Conservation (phyloP, 495 filamentous ascomycete genomes). For the Usnea hakonensis region DNA sequence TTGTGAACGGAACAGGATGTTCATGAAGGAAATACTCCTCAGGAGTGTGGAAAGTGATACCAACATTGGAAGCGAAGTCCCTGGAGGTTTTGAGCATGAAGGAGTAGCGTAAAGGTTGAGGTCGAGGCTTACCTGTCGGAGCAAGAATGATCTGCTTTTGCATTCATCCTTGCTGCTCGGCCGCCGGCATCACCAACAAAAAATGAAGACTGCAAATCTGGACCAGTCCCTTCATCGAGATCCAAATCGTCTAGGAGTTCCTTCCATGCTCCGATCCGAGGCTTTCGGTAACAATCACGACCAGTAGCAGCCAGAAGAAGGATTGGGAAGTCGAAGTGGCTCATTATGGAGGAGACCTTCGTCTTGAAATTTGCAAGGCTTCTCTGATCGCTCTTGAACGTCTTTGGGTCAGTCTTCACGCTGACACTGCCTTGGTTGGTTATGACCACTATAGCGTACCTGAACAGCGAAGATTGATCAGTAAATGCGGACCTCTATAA, state of each 20-base stretch:
- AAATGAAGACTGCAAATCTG: slow-evolving; percentile 61
- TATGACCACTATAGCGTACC: slow-evolving; percentile 70
- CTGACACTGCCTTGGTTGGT: slow-evolving; percentile 83
- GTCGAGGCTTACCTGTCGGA: slow-evolving; percentile 56
- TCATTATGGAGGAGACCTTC: slow-evolving; percentile 61
- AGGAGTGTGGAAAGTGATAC: slow-evolving; percentile 72
- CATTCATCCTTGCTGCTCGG: slow-evolving; percentile 29
- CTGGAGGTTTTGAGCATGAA: slow-evolving; percentile 24
- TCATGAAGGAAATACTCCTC: slow-evolving; percentile 83
- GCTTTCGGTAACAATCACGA: slow-evolving; percentile 77
- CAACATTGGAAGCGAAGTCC: slow-evolving; percentile 75
- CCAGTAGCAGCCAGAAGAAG: slow-evolving; percentile 78
- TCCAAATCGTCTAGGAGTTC: slow-evolving; percentile 70
- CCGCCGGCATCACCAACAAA: slow-evolving; percentile 91
- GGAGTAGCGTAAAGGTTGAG: not conserved
- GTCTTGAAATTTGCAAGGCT: slow-evolving; percentile 70
- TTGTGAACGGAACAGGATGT: slow-evolving; percentile 49
- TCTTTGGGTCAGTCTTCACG: slow-evolving; percentile 63
- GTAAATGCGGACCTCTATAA: not conserved
- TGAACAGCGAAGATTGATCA: slow-evolving; percentile 26
- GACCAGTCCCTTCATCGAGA: slow-evolving; percentile 49
- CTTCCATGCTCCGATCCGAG: slow-evolving; percentile 81
- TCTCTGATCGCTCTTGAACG: slow-evolving; percentile 52
- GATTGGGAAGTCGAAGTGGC: slow-evolving; percentile 65
- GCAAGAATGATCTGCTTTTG: slow-evolving; percentile 61